These are phyloP conservation scores for Saturnispora sanitii DNA, from an alignment of 805 yeast species.

Conservation along the genomic window DNA sequence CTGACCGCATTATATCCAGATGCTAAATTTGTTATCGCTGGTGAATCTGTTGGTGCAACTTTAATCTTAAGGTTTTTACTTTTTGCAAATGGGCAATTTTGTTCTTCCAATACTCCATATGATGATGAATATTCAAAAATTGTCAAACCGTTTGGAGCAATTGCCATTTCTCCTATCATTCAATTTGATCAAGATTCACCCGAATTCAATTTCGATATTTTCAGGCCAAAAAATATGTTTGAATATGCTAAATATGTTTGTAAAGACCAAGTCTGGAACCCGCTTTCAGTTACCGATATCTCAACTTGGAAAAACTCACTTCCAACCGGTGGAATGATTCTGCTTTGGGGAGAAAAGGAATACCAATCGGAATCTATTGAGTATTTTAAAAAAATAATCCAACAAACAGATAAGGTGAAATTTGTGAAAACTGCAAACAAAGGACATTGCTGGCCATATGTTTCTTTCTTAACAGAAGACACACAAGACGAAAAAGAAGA, in stretches of 20 bases:
- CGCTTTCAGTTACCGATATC: conserved; percentile 24
- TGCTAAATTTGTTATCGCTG: conserved; percentile 29
- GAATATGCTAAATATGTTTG: conserved; percentile 12
- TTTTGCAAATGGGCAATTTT: neutral
- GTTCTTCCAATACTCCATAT: neutral
- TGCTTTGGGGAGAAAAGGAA: conserved; percentile 38
- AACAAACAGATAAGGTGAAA: conserved; percentile 25
- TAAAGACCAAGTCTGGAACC: neutral
- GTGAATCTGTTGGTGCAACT: conserved; percentile 44
- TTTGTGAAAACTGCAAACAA: conserved; percentile 27
- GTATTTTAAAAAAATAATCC: conserved; percentile 22
- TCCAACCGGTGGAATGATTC: conserved; percentile 32
- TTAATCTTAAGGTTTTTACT: conserved; percentile 31
- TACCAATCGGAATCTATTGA: conserved; percentile 29
- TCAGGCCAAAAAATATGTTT: conserved; percentile 15
- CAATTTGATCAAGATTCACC: conserved; percentile 5
- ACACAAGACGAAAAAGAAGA: conserved; percentile 34
- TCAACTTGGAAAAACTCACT: conserved; percentile 33
- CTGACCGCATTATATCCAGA: conserved; percentile 13
- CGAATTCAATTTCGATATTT: neutral
- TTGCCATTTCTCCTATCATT: conserved; percentile 24
- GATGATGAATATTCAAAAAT: neutral
- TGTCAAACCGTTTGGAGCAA: conserved; percentile 16
- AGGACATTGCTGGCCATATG: conserved; percentile 42
- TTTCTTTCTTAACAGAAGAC: conserved; percentile 32